These are phyloP conservation scores for Sicyos edulis DNA, from an alignment of 306 rosid species.

Conservation along the genomic window DNA sequence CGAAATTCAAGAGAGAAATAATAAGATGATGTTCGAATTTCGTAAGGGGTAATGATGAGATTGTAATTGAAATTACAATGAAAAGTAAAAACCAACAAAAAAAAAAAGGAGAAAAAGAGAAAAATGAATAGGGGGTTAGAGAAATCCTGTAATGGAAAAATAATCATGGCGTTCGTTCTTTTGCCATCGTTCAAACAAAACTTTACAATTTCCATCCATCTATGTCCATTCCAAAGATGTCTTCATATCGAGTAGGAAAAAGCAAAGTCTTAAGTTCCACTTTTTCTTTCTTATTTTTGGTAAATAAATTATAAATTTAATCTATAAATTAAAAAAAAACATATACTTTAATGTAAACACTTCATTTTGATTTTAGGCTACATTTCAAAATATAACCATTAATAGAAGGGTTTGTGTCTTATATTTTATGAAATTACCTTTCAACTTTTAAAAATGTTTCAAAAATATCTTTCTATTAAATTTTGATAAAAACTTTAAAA, in stretches of 20 bases:
- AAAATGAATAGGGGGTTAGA: background rate
- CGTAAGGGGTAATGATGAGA: slow-evolving; percentile 12
- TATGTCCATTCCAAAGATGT: background rate
- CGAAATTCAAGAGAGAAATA: background rate
- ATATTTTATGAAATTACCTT: too few species aligned
- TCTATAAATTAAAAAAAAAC: background rate
- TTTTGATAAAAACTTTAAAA: too few species aligned
- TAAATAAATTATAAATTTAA: background rate
- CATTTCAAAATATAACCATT: too few species aligned
- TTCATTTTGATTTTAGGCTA: too few species aligned
- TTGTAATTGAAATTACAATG: slow-evolving; percentile 8
- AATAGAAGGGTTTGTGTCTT: too few species aligned
- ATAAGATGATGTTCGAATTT: background rate
- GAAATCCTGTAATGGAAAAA: background rate
- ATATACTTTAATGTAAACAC: too few species aligned
- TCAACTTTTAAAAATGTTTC: too few species aligned
- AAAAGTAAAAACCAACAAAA: background rate
- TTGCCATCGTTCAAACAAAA: background rate
- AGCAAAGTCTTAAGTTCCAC: too few species aligned
- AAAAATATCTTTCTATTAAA: too few species aligned
- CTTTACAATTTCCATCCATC: background rate
- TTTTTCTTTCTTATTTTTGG: too few species aligned
- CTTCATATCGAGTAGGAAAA: background rate
- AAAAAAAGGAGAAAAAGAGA: too few species aligned
- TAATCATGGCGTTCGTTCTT: background rate